Evolutionary conservation across 2,329 filamentous ascomycete genomes (phyloP).

Genomic region (Monosporascus sp.): DNA sequence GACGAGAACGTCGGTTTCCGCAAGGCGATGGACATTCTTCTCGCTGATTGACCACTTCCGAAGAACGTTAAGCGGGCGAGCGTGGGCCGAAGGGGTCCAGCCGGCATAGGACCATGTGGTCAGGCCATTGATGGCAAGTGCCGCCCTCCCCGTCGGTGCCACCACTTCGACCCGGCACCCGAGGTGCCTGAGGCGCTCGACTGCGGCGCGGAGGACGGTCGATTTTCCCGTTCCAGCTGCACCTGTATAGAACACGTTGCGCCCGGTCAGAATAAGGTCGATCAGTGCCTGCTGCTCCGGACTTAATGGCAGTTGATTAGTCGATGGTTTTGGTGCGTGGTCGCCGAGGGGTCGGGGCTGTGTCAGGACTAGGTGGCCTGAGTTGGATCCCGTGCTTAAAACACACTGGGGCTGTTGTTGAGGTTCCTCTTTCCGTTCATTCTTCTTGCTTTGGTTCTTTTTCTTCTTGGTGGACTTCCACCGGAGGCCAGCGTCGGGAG

Average conservation of each 20-base stretch:
- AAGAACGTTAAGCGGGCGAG: slow-evolving; percentile 31
- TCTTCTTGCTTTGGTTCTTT: too few relatives aligned
- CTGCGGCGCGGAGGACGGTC: slow-evolving; percentile 46
- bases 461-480: too few relatives aligned
- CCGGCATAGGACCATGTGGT: slow-evolving; percentile 55
- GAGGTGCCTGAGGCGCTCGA: slow-evolving; percentile 27
- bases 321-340: too few relatives aligned
- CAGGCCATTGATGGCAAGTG: slow-evolving; percentile 48
- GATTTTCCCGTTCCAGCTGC: slow-evolving; percentile 57
- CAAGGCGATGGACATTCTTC: slow-evolving; percentile 22
- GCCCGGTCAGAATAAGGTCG: slow-evolving; percentile 41
- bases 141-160: slow-evolving; percentile 55
- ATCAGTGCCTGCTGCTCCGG: slow-evolving; percentile 44
- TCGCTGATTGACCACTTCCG: slow-evolving; percentile 12
- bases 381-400: too few relatives aligned
- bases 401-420: too few relatives aligned
- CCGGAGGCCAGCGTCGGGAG: too few relatives aligned
- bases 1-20: slow-evolving; percentile 47
- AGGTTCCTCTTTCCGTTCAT: too few relatives aligned
- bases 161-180: slow-evolving; percentile 42
- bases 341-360: too few relatives aligned
- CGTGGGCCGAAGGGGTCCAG: slow-evolving; percentile 43
- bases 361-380: too few relatives aligned
- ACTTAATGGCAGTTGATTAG: too few relatives aligned
- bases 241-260: slow-evolving; percentile 60